phyloP scores from a whole-genome alignment of 2,329 filamentous ascomycete species.

The Lecanosticta acicola region DNA sequence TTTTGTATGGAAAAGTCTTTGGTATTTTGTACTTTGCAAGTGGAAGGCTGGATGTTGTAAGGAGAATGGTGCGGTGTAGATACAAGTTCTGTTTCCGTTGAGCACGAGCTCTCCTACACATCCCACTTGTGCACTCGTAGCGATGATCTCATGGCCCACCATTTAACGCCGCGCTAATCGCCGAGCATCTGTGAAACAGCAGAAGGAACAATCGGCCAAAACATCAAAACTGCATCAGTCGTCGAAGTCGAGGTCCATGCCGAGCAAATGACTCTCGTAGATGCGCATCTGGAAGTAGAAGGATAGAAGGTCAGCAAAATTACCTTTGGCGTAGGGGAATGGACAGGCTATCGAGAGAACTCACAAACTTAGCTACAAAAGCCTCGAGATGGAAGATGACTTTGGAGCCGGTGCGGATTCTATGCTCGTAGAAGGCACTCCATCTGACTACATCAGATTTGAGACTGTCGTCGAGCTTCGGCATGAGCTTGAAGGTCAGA shows the following conservation, averaged over 20 bases:
- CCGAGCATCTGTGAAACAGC: conserved; percentile 9
- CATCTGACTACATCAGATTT: conserved; percentile 92
- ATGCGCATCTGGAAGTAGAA: too few species aligned
- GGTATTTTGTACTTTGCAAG: too few species aligned
- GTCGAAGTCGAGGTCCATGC: conserved; percentile 60
- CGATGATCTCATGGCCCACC: conserved; percentile 4
- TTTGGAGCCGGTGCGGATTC: conserved; percentile 81
- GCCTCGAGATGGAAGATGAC: conserved; percentile 97
- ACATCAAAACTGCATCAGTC: conserved; percentile 27
- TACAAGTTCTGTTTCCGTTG: too few species aligned
- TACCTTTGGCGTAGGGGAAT: too few species aligned
- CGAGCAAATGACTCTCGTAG: conserved; percentile 77
- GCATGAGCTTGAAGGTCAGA: conserved; percentile 85
- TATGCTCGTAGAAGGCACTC: conserved; percentile 96
- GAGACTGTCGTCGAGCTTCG: conserved; percentile 77
- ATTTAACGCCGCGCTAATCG: conserved; percentile 28
- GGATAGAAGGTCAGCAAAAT: too few species aligned
- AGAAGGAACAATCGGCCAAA: conserved; percentile 5
- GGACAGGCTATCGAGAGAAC: too few species aligned
- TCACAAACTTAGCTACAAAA: conserved; percentile 96
- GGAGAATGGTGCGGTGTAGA: too few species aligned
- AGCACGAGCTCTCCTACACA: too few species aligned
- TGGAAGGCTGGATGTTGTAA: too few species aligned
- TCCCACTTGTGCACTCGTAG: background rate
- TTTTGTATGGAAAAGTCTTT: too few species aligned